Conservation (phyloP, 331 rosid species). For the Saraca asoca region DNA sequence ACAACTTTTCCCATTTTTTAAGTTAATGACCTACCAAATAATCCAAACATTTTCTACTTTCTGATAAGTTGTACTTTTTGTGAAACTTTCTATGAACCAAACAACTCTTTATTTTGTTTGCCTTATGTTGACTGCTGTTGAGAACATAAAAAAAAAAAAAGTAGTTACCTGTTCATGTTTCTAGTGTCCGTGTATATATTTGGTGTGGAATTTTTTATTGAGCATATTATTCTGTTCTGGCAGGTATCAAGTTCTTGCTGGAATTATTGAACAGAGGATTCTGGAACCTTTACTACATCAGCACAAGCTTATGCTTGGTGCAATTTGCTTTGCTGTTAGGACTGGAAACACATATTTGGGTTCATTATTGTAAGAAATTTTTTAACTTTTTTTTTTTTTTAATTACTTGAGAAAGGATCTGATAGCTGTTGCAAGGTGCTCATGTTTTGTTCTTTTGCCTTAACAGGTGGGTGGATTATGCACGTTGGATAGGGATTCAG, state of each 20-base stretch:
- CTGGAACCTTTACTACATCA: slow-evolving; percentile 82
- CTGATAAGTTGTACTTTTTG: too few relatives aligned
- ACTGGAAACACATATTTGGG: slow-evolving; percentile 94
- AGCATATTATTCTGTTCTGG: slow-evolving; percentile 23
- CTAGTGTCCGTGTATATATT: too few relatives aligned
- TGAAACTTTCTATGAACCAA: too few relatives aligned
- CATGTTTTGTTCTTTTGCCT: slow-evolving; percentile 12
- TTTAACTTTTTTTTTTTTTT: background rate
- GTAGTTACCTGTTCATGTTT: slow-evolving; percentile 11
- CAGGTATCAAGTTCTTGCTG: slow-evolving; percentile 94
- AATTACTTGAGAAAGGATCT: background rate
- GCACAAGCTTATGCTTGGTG: slow-evolving; percentile 73
- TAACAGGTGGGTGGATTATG: slow-evolving; percentile 94
- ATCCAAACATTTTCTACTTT: too few relatives aligned
- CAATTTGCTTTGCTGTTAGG: slow-evolving; percentile 70
- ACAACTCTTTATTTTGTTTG: slow-evolving; percentile 8
- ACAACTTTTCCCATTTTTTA: too few relatives aligned
- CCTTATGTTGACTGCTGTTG: background rate
- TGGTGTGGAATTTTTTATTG: slow-evolving; percentile 2
- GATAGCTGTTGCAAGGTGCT: slow-evolving; percentile 9
- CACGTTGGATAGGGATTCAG: slow-evolving; percentile 81
- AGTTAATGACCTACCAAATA: too few relatives aligned
- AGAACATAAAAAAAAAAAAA: too few relatives aligned
- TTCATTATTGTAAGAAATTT: slow-evolving; percentile 70
- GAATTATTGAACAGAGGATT: slow-evolving; percentile 80